Conservation (phyloP, 2,329 filamentous ascomycete genomes). For the Sclerotinia spermophila region DNA sequence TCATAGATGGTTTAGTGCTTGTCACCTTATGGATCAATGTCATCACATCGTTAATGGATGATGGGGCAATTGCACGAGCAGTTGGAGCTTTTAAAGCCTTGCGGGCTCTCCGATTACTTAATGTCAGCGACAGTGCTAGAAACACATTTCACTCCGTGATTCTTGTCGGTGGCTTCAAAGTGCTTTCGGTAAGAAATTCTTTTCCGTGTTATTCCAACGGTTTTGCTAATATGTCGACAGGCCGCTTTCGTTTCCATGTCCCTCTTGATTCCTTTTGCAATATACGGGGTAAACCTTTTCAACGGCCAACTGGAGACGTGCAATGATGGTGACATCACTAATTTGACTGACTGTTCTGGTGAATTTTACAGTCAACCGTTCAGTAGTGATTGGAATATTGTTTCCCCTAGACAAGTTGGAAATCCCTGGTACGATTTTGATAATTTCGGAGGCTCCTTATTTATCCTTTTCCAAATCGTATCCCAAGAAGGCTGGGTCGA, state of each 20-base stretch:
- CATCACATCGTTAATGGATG: slow-evolving; percentile 72
- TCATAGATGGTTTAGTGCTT: slow-evolving; percentile 89
- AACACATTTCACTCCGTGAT: slow-evolving; percentile 97
- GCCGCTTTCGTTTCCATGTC: slow-evolving; percentile 90
- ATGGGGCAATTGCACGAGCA: slow-evolving; percentile 81
- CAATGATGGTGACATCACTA: slow-evolving; percentile 66
- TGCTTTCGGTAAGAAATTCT: slow-evolving; percentile 49
- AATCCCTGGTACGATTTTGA: slow-evolving; percentile 93
- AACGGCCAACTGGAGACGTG: slow-evolving; percentile 75
- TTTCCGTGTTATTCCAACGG: neutral
- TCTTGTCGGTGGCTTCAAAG: slow-evolving; percentile 89
- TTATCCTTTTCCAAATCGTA: slow-evolving; percentile 97
- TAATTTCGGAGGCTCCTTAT: slow-evolving; percentile 87
- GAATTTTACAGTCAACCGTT: slow-evolving; percentile 77
- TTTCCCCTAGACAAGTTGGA: slow-evolving; percentile 74
- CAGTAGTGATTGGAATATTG: slow-evolving; percentile 69
- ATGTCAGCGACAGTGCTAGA: slow-evolving; percentile 91
- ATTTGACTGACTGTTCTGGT: slow-evolving; percentile 72
- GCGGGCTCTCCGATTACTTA: slow-evolving; percentile 83
- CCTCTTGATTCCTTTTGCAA: slow-evolving; percentile 91
- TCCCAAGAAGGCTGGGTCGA: slow-evolving; percentile 98
- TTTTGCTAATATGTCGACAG: slow-evolving; percentile 32
- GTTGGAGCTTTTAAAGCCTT: slow-evolving; percentile 97
- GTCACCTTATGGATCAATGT: slow-evolving; percentile 96
- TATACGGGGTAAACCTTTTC: slow-evolving; percentile 93